Base-by-base conservation (phyloP, 257 asterid genomes). In the Solanum chaucha region DNA sequence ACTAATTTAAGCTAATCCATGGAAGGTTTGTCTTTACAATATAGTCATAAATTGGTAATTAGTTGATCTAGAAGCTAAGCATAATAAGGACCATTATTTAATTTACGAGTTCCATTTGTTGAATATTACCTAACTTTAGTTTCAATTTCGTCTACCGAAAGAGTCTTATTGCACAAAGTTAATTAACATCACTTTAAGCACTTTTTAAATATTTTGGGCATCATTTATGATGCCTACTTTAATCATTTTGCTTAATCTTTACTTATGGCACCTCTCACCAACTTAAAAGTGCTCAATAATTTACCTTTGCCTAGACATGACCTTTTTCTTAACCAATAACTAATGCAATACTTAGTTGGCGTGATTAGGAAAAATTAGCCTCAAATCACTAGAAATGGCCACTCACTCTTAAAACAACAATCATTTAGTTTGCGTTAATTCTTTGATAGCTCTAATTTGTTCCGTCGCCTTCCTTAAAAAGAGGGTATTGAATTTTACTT, bases 191-290 rank as follows among this genome's bases (percentile, higher is more conserved):
- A 48, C 85, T 81, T 81, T 81, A 17, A 28, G 19, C 44, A 48
- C 85, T 44, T 64, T n/a, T 55, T 41, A 64, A 7, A 22, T 41
- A 80, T 80, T 58, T 81, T 81, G 28, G 4, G 19, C 30, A 73
- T 17, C 44, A 87, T 30, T 10, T 14, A 87, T 35, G 84, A 71
- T n/a, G 24, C 73, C 20, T 20, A 20, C 84, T 70, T 81, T 64
- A 36, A 89, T 89, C 85, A 84, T 89, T 34, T 89, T 87, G 89
- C 91, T 87, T 89, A 87, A 87, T 84, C 88, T 87, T 84, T 87
- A 89, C 91, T 83, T 84, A 34, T 83, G 86, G 5, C 71, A 55
- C 48, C 77, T 35, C 82, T 89, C 40, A 74, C 89, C 88, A 70
- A 81, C 86, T 30, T 87, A 48, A 55, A 82, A 71, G 86, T 26